These are phyloP conservation scores for Acer campestre DNA, from an alignment of 345 rosid genomes.

Conservation along the genomic window DNA sequence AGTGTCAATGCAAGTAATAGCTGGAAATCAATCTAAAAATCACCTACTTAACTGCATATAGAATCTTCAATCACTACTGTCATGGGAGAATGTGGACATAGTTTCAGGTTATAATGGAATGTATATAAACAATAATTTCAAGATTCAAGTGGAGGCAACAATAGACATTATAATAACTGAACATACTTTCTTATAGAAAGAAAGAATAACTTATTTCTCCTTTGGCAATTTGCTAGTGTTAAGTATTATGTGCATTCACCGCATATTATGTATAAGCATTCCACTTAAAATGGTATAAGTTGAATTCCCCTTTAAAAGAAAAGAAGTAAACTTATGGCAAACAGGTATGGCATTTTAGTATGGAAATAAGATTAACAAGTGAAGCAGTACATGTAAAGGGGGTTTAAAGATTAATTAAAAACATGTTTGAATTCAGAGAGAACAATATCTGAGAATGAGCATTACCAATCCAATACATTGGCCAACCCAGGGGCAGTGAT, in stretches of 20 bases:
- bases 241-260: no score
- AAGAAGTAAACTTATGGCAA: not conserved
- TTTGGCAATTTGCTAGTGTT: no score
- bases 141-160: not conserved
- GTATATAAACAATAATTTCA: not conserved
- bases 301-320: not conserved
- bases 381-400: not conserved
- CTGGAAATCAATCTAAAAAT: not conserved
- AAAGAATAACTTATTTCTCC: not conserved
- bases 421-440: constrained; percentile 18
- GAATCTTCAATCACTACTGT: not conserved
- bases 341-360: not conserved
- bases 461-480: constrained; percentile 97
- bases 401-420: not conserved
- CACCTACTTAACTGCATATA: not conserved
- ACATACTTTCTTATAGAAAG: not conserved
- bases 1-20: constrained; percentile 10
- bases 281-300: not conserved
- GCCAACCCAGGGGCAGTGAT: constrained; percentile 99
- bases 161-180: not conserved
- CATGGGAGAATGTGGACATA: not conserved
- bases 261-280: not conserved
- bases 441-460: constrained; percentile 7
- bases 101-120: not conserved
- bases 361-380: not conserved